Conservation (phyloP, 1,284 basidiomycete species). For the Leccinum pseudoinsigne region DNA sequence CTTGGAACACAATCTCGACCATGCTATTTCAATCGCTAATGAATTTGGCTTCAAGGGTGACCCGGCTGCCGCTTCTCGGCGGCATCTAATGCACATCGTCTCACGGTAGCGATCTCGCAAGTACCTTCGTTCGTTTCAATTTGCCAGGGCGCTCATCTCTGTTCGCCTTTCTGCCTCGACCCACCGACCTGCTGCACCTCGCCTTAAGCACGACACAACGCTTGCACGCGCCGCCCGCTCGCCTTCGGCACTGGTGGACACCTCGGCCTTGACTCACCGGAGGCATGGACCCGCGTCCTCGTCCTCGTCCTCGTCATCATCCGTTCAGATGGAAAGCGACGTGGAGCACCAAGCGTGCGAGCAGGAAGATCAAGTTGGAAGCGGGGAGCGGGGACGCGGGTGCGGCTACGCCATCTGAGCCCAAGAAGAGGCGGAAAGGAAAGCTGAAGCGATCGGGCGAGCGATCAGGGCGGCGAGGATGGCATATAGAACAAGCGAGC, state of each 20-base stretch:
- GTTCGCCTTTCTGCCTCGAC: too few relatives aligned
- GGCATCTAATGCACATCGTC: constrained; percentile 56
- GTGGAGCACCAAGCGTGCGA: constrained; percentile 40
- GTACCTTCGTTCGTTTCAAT: constrained; percentile 22
- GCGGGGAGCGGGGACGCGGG: background rate
- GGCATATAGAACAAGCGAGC: constrained; percentile 54
- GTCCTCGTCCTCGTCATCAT: too few relatives aligned
- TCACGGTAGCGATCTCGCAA: constrained; percentile 70
- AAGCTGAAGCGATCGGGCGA: constrained; percentile 45
- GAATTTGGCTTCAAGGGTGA: constrained; percentile 37
- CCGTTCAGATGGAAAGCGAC: constrained; percentile 46
- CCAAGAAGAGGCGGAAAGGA: constrained; percentile 46
- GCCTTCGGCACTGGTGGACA: too few relatives aligned
- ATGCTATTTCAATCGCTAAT: constrained; percentile 40
- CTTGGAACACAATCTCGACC: constrained; percentile 49
- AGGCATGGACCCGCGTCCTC: background rate
- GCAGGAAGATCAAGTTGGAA: constrained; percentile 7
- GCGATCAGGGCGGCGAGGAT: constrained; percentile 31
- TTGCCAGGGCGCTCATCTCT: background rate
- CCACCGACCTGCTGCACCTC: too few relatives aligned
- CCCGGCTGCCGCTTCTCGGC: constrained; percentile 11
- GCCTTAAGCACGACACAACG: too few relatives aligned
- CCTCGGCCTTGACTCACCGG: too few relatives aligned
- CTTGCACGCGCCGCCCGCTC: too few relatives aligned
- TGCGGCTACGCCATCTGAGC: background rate